Evolutionary conservation across 2,329 filamentous ascomycete species (phyloP), one percentile per base, ranked within the genome.

Genomic region (Monosporascus sp.): DNA sequence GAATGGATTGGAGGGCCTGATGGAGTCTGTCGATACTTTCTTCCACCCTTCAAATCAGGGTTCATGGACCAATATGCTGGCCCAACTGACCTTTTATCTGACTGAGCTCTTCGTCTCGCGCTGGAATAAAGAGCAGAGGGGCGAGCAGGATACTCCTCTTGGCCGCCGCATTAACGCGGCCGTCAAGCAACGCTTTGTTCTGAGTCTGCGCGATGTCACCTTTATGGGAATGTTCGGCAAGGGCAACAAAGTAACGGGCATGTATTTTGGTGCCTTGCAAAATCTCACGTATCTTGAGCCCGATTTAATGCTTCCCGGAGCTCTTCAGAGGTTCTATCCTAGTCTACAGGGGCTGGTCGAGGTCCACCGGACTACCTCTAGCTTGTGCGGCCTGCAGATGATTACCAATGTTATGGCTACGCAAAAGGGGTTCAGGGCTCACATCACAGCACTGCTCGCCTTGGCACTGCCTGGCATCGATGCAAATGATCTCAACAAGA

Each of bases 221-320:
- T 99, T 97, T 70, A 97, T 99, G 92, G 94, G 94, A 27, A 87
- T 99, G 48, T 99, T 97, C 69, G 89, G 92, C 51, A 99, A 99
- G 78, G 96, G 92, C 69, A 86, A 85, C 53, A 92, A 91, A 48
- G 87, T 94, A 3, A 91, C 96, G 67, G 92, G 88, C 69, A 96
- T 92, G 74, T 96, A 93, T 59, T 84, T 97, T 59, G 91, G 89
- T 48, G 90, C 93, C 1, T 77, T 99, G 48, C 93, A 97, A 68
- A 89, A 89, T 51, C 75, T 99, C 51, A 89, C 94, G 2, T 97
- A 88, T 63, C 77, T 99, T 46, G 93, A 99, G 68, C 95, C 94
- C 0, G 86, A 90, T 61, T 77, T 97, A 61, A 93, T 99, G 54
- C 78, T 99, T 2, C 94, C 94, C 0, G 94, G 95, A 42, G 93